A percentile compares a stretch with the other conserved stretches of the same genome.
Evolutionary conservation across 2,329 filamentous ascomycete genomes (phyloP).

Genomic region (Cucurbitaria berberidis): DNA sequence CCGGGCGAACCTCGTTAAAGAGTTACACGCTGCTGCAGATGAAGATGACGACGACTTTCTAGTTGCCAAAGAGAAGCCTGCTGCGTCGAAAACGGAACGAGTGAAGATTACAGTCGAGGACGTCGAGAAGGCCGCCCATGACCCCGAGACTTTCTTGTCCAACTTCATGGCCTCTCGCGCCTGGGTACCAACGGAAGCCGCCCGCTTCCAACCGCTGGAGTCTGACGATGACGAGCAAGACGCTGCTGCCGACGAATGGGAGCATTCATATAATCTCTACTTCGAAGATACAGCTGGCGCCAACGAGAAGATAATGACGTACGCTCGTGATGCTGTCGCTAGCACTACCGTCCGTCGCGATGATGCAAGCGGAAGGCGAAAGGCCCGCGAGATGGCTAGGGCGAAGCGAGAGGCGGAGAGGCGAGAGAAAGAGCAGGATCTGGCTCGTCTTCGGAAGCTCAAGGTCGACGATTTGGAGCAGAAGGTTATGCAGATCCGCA

Average conservation of each 20-base stretch:
- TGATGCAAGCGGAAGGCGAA: constrained; percentile 76
- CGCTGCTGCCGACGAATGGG: constrained; percentile 80
- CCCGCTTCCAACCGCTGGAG: constrained; percentile 81
- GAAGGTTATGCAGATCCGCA: constrained; percentile 86
- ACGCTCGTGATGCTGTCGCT: constrained; percentile 83
- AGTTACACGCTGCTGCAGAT: constrained; percentile 72
- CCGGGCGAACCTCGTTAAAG: constrained; percentile 76
- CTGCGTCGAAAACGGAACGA: constrained; percentile 34
- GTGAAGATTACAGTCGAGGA: constrained; percentile 57
- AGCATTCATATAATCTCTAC: constrained; percentile 92
- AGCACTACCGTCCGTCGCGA: constrained; percentile 86
- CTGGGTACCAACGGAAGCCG: constrained; percentile 75
- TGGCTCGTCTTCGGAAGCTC: constrained; percentile 80
- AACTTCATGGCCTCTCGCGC: constrained; percentile 93
- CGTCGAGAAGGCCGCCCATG: constrained; percentile 77
- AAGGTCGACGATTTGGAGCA: constrained; percentile 90
- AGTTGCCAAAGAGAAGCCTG: constrained; percentile 68
- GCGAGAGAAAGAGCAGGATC: constrained; percentile 76
- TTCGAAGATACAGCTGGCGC: constrained; percentile 91
- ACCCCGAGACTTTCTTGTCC: constrained; percentile 91
- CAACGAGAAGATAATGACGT: constrained; percentile 86
- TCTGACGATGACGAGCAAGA: constrained; percentile 86
- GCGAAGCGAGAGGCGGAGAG: constrained; percentile 81
- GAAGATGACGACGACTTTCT: constrained; percentile 76
- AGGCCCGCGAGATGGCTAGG: constrained; percentile 77